These are phyloP conservation scores for Candida cerambycidarum DNA, from an alignment of 805 yeast genomes.

Conservation along the genomic window DNA sequence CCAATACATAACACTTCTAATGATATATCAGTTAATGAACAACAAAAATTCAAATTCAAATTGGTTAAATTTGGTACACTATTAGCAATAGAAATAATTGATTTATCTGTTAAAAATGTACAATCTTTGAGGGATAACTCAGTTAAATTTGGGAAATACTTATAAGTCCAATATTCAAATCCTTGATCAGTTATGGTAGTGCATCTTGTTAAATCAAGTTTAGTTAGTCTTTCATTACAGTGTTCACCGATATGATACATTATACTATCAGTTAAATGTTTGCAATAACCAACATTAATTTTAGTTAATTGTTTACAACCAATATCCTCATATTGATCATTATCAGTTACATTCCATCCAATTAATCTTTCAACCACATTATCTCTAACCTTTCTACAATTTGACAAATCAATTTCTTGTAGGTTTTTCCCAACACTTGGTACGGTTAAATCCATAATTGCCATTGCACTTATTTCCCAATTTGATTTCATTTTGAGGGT, in stretches of 20 bases:
- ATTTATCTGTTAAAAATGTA: constrained; percentile 66
- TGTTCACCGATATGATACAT: constrained; percentile 62
- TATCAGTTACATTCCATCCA: constrained; percentile 43
- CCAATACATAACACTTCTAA: constrained; percentile 66
- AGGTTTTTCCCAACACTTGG: constrained; percentile 61
- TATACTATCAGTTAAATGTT: constrained; percentile 66
- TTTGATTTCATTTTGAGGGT: constrained; percentile 61
- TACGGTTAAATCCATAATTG: constrained; percentile 73
- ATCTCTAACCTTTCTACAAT: constrained; percentile 73
- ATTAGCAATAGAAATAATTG: constrained; percentile 60
- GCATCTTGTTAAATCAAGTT: constrained; percentile 68
- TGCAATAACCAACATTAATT: constrained; percentile 69
- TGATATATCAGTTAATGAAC: constrained; percentile 69
- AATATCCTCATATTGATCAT: constrained; percentile 22
- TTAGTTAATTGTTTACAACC: constrained; percentile 62
- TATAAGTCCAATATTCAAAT: constrained; percentile 62
- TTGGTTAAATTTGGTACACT: constrained; percentile 58
- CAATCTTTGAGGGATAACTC: constrained; percentile 65
- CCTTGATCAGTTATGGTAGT: constrained; percentile 78
- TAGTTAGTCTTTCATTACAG: constrained; percentile 54
- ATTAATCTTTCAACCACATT: constrained; percentile 68
- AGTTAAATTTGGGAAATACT: constrained; percentile 52
- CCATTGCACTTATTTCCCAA: constrained; percentile 81
- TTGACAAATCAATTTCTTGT: constrained; percentile 62
- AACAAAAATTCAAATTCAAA: constrained; percentile 69